These are phyloP conservation scores for Sistotremastrum suecicum DNA, from an alignment of 768 basidiomycete genomes.

Conservation along the genomic window DNA sequence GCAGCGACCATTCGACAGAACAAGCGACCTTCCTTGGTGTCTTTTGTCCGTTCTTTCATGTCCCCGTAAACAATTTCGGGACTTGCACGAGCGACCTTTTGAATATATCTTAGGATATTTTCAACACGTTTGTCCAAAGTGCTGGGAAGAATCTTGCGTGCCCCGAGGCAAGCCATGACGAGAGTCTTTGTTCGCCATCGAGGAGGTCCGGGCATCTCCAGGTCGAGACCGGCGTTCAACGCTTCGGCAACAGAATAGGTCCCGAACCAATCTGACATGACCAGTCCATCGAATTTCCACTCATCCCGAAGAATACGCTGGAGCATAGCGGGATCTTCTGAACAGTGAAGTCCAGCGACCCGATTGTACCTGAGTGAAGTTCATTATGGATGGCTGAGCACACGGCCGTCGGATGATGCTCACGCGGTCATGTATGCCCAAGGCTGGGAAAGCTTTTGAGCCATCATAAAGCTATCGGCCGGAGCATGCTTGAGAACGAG, in stretches of 20 bases:
- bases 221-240: conserved; percentile 48
- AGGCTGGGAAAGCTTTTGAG: conserved; percentile 46
- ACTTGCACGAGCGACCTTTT: conserved; percentile 39
- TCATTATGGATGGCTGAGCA: conserved; percentile 3
- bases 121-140: conserved; percentile 38
- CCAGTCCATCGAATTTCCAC: conserved; percentile 46
- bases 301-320: conserved; percentile 44
- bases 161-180: conserved; percentile 24
- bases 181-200: conserved; percentile 25
- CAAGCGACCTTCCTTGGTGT: conserved; percentile 33
- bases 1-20: conserved; percentile 45
- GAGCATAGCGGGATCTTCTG: conserved; percentile 36
- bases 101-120: conserved; percentile 40
- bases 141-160: conserved; percentile 33
- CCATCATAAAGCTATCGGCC: conserved; percentile 45
- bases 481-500: too few species aligned
- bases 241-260: conserved; percentile 27
- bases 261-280: conserved; percentile 51
- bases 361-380: conserved; percentile 35
- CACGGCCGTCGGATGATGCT: conserved; percentile 10
- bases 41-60: conserved; percentile 40
- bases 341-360: conserved; percentile 44
- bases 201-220: conserved; percentile 47
- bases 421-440: conserved; percentile 59
- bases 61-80: conserved; percentile 51